These are phyloP conservation scores for Trichoderma oligosporum DNA, from an alignment of 2,329 filamentous ascomycete genomes.

Conservation along the genomic window DNA sequence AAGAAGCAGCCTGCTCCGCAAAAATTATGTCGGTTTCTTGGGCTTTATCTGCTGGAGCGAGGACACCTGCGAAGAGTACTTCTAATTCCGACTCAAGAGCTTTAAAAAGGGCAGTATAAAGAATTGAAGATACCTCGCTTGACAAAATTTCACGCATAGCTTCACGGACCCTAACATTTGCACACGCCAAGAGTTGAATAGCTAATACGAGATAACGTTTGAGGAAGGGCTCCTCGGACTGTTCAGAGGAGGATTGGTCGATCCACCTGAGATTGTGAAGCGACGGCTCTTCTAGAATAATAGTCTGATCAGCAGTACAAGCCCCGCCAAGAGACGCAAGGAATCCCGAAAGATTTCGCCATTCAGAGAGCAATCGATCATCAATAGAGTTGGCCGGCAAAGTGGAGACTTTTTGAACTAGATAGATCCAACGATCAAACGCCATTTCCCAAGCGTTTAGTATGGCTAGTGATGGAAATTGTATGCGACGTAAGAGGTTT, in stretches of 20 bases:
- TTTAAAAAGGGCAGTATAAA: constrained; percentile 62
- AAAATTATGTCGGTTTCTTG: constrained; percentile 62
- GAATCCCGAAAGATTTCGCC: constrained; percentile 67
- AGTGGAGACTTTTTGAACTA: constrained; percentile 61
- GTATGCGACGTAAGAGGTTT: constrained; percentile 55
- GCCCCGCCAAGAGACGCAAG: constrained; percentile 63
- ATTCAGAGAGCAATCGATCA: constrained; percentile 57
- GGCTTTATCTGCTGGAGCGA: constrained; percentile 48
- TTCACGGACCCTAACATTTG: constrained; percentile 61
- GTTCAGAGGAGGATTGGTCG: constrained; percentile 56
- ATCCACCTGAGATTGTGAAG: constrained; percentile 61
- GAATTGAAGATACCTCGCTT: constrained; percentile 57
- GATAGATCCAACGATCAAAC: constrained; percentile 61
- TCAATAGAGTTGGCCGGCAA: constrained; percentile 48
- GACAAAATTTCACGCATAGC: constrained; percentile 64
- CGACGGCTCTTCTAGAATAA: constrained; percentile 54
- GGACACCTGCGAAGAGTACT: constrained; percentile 55
- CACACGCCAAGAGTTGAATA: constrained; percentile 61
- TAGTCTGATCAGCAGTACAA: constrained; percentile 58
- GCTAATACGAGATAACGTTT: constrained; percentile 59
- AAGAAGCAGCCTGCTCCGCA: constrained; percentile 62
- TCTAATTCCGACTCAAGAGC: constrained; percentile 63
- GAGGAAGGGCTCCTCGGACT: constrained; percentile 58
- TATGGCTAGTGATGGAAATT: constrained; percentile 62
- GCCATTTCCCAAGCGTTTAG: constrained; percentile 63